Conservation (phyloP, 2,329 filamentous ascomycete genomes). For the Aspergillus sojae region DNA sequence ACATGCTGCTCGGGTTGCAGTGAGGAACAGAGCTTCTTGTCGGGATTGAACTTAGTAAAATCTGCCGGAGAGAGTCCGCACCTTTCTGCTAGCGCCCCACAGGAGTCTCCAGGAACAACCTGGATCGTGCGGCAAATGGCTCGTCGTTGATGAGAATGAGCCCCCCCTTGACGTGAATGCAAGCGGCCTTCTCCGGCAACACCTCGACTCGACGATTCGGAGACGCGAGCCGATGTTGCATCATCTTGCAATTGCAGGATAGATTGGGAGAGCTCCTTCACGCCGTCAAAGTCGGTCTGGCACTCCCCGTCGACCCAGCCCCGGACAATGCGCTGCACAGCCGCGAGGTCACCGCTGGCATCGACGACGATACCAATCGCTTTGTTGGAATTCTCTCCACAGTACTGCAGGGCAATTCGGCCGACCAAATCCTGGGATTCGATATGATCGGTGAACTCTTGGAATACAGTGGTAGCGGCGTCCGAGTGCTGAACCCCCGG, state of each 20-base stretch:
- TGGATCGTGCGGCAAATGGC: not conserved
- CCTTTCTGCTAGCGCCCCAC: conserved; percentile 37
- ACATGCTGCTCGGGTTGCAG: not conserved
- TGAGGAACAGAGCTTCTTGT: not conserved
- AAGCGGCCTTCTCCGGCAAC: not conserved
- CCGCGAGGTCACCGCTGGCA: not conserved
- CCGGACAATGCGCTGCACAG: conserved; percentile 7
- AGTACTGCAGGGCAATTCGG: not conserved
- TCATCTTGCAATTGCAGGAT: not conserved
- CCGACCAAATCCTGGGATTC: not conserved
- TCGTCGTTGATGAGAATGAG: not conserved
- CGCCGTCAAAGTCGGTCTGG: conserved; percentile 4
- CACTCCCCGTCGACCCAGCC: conserved; percentile 5
- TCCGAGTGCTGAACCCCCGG: not conserved
- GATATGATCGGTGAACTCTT: not conserved
- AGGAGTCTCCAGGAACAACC: conserved; percentile 37
- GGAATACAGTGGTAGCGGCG: not conserved
- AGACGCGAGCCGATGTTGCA: not conserved
- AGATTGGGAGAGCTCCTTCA: not conserved
- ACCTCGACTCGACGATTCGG: not conserved
- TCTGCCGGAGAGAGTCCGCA: conserved; percentile 41
- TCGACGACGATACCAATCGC: conserved; percentile 2
- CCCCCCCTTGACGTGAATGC: not conserved
- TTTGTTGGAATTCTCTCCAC: not conserved
- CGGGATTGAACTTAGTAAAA: not conserved